Conservation (phyloP, 257 asterid genomes). For the Cordia subcordata region DNA sequence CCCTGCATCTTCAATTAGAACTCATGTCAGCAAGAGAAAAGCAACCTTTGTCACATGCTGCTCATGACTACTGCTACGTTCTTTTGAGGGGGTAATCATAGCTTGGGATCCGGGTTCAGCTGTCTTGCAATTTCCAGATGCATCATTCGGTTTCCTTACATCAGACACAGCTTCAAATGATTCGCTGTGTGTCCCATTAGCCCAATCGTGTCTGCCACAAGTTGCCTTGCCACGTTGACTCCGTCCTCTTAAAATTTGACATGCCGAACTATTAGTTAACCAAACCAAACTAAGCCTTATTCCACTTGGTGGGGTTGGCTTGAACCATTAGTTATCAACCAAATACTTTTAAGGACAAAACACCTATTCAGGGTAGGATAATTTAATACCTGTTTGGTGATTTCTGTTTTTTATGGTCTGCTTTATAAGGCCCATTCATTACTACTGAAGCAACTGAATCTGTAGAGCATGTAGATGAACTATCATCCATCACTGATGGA, state of each 20-base stretch:
- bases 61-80: conserved; percentile 29
- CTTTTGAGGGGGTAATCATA: conserved; percentile 25
- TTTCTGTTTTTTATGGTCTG: conserved; percentile 43
- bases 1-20: background rate
- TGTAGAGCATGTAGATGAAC: conserved; percentile 88
- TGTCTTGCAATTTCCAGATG: conserved; percentile 25
- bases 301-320: too few relatives aligned
- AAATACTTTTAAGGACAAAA: background rate
- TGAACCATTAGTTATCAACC: too few relatives aligned
- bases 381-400: conserved; percentile 51
- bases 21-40: conserved; percentile 9
- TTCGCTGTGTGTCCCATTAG: conserved; percentile 36
- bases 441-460: conserved; percentile 70
- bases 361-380: background rate
- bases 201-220: conserved; percentile 38
- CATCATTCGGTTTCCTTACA: conserved; percentile 26
- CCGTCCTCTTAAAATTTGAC: conserved; percentile 37
- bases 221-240: conserved; percentile 42
- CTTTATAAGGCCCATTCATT: conserved; percentile 35
- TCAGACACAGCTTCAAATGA: conserved; percentile 39
- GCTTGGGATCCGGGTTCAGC: conserved; percentile 34
- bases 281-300: too few relatives aligned
- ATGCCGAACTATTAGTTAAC: background rate
- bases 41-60: conserved; percentile 40
- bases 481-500: conserved; percentile 65